phyloP scores from a whole-genome alignment of 1,139 yeast genomes.

The Saccharomyces hybrid region DNA sequence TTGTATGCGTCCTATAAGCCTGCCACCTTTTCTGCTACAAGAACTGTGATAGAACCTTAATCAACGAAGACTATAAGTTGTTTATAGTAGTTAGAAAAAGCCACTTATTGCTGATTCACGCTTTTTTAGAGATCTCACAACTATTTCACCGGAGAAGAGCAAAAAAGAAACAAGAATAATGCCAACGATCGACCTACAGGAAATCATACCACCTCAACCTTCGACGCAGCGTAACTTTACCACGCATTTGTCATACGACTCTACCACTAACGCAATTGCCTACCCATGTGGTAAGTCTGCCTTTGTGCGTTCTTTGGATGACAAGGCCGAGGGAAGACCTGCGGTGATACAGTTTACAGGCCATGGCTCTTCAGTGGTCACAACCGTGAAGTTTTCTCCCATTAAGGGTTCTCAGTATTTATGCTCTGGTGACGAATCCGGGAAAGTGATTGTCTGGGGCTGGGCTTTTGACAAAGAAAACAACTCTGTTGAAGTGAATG shows the following conservation, averaged over 20 bases:
- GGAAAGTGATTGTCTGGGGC: slow-evolving; percentile 87
- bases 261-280: slow-evolving; percentile 58
- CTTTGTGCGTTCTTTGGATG: slow-evolving; percentile 46
- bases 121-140: too few relatives aligned
- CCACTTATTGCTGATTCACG: too few relatives aligned
- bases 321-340: too few relatives aligned
- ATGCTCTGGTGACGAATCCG: slow-evolving; percentile 88
- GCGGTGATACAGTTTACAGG: slow-evolving; percentile 52
- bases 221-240: slow-evolving; percentile 62
- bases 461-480: slow-evolving; percentile 17
- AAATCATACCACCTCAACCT: slow-evolving; percentile 72
- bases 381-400: slow-evolving; percentile 82
- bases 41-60: too few relatives aligned
- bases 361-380: slow-evolving; percentile 57
- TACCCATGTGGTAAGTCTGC: slow-evolving; percentile 81
- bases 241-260: slow-evolving; percentile 66
- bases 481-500: slow-evolving; percentile 40
- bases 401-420: slow-evolving; percentile 65
- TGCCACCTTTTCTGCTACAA: too few relatives aligned
- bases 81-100: too few relatives aligned
- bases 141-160: too few relatives aligned
- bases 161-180: slow-evolving; percentile 4
- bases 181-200: slow-evolving; percentile 16
- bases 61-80: too few relatives aligned
- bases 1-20: too few relatives aligned